These are phyloP conservation scores for Backusella morwellensis DNA, from an alignment of 192 early-diverging fungal species.

Conservation along the genomic window DNA sequence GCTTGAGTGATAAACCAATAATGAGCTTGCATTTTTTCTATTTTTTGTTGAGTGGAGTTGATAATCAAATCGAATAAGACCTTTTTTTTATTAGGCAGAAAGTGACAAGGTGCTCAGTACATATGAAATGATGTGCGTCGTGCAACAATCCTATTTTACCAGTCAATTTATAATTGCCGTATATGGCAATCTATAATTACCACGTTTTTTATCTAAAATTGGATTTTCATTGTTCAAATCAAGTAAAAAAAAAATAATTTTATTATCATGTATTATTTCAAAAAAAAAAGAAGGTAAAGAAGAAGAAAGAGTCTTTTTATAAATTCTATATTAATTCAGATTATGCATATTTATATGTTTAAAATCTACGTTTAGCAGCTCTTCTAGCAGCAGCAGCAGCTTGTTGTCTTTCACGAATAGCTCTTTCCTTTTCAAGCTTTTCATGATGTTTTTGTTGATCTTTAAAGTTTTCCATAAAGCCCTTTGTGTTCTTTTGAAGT, in stretches of 20 bases:
- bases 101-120: background rate
- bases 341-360: background rate
- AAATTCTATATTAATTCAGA: background rate
- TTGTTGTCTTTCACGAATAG: constrained; percentile 38
- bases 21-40: background rate
- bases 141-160: background rate
- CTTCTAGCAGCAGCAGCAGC: constrained; percentile 35
- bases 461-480: constrained; percentile 51
- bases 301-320: background rate
- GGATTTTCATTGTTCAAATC: background rate
- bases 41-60: background rate
- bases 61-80: too few species aligned
- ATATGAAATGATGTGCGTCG: background rate
- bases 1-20: background rate
- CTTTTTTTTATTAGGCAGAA: too few species aligned
- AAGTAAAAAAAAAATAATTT: background rate
- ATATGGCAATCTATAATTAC: background rate
- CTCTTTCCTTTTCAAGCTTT: constrained; percentile 31
- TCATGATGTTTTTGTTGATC: constrained; percentile 28
- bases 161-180: background rate
- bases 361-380: constrained; percentile 35
- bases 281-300: background rate
- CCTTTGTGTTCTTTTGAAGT: constrained; percentile 36
- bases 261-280: background rate
- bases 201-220: background rate